Percentiles rank a stretch among this genome's conserved stretches.
phyloP scores from a whole-genome alignment of 148 eudicot genomes.

The Mesembryanthemum crystallinum region DNA sequence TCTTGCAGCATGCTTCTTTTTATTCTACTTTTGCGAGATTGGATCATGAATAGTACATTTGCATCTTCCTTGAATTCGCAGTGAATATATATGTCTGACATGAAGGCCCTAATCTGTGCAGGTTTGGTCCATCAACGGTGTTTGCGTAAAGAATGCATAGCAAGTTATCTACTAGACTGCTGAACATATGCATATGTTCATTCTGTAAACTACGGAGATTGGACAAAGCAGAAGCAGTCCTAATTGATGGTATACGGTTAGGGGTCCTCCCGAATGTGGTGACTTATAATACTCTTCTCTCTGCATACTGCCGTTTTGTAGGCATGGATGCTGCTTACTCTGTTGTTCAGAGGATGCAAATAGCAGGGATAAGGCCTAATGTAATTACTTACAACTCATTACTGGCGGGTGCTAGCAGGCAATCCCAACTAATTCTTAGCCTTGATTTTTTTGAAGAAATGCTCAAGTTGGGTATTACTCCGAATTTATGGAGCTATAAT shows the following conservation, averaged over 20 bases:
- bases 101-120: not conserved
- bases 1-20: too few species aligned
- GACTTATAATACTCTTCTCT: not conserved
- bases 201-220: too few species aligned
- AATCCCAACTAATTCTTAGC: slow-evolving; percentile 33
- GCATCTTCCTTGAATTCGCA: too few species aligned
- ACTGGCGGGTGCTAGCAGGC: slow-evolving; percentile 70
- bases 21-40: too few species aligned
- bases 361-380: too few species aligned
- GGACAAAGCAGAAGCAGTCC: too few species aligned
- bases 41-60: too few species aligned
- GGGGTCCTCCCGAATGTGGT: not conserved
- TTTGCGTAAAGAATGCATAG: not conserved
- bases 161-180: too few species aligned
- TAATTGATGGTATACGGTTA: too few species aligned
- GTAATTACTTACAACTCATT: slow-evolving; percentile 59
- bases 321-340: slow-evolving; percentile 14
- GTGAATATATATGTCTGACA: not conserved
- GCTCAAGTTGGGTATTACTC: slow-evolving; percentile 56
- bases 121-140: not conserved
- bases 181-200: too few species aligned
- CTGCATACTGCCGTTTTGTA: slow-evolving; percentile 73
- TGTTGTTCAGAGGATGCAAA: too few species aligned
- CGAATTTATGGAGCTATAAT: slow-evolving; percentile 82
- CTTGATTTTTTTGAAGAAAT: slow-evolving; percentile 77